Evolutionary conservation across 306 rosid genomes (phyloP).

Genomic region (Trichosanthes truncata): DNA sequence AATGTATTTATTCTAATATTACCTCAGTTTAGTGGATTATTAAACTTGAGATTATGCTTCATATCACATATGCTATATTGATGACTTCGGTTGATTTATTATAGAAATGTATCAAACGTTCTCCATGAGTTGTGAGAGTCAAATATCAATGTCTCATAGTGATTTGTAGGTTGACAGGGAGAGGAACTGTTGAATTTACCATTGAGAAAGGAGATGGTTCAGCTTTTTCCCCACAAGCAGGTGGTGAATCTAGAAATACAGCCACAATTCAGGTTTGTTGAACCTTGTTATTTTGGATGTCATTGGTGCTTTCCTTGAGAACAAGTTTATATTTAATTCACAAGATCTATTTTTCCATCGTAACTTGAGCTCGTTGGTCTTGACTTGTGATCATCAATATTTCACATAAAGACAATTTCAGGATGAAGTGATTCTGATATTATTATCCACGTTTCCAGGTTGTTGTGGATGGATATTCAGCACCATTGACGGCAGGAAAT

Average conservation of each 20-base stretch:
- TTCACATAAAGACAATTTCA: not conserved
- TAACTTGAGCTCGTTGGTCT: not conserved
- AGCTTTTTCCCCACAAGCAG: conserved; percentile 64
- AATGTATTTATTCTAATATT: not conserved
- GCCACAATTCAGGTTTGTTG: conserved; percentile 61
- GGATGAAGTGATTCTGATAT: not conserved
- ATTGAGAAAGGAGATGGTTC: conserved; percentile 79
- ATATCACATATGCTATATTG: not conserved
- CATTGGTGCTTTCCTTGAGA: not conserved
- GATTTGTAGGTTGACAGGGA: conserved; percentile 64
- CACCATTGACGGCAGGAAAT: conserved; percentile 88
- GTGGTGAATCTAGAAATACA: conserved; percentile 65
- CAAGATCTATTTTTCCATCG: not conserved
- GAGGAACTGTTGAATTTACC: conserved; percentile 80
- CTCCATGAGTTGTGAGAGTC: not conserved
- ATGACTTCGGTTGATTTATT: not conserved
- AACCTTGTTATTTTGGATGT: not conserved
- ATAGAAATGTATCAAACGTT: not conserved
- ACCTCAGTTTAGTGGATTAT: not conserved
- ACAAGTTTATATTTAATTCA: not conserved
- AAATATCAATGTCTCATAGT: conserved; percentile 19
- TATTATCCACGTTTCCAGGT: conserved; percentile 36
- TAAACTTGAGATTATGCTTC: not conserved
- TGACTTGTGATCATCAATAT: not conserved
- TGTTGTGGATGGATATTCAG: conserved; percentile 82